Evolutionary conservation across 2,329 filamentous ascomycete genomes (phyloP).

Genomic region (Tolypocladium sp.): DNA sequence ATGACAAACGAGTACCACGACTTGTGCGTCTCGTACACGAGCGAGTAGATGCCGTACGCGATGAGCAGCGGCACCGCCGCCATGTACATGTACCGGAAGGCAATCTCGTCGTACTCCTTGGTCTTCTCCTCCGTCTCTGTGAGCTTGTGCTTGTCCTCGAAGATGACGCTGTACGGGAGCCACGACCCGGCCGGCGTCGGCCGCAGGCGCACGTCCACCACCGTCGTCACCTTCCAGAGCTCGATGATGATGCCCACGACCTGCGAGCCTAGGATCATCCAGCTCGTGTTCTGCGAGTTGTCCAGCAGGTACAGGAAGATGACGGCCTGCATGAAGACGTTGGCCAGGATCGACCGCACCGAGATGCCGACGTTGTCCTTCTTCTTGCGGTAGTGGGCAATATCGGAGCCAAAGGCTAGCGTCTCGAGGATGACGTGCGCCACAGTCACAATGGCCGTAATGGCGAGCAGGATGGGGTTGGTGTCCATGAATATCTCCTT

Average conservation of each 20-base stretch:
- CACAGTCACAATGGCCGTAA: conserved; percentile 77
- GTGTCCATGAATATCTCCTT: conserved; percentile 93
- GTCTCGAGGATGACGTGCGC: conserved; percentile 93
- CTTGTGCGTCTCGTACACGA: conserved; percentile 91
- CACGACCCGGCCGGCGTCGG: conserved; percentile 57
- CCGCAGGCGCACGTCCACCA: conserved; percentile 79
- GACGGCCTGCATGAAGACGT: conserved; percentile 93
- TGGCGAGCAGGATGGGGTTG: conserved; percentile 79
- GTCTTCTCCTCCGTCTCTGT: conserved; percentile 95
- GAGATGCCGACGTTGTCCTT: conserved; percentile 98
- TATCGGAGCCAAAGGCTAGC: conserved; percentile 94
- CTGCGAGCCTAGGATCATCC: conserved; percentile 97
- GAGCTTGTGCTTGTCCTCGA: conserved; percentile 96
- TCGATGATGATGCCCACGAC: conserved; percentile 66
- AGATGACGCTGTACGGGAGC: conserved; percentile 70
- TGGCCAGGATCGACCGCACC: conserved; percentile 89
- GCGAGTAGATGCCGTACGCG: conserved; percentile 84
- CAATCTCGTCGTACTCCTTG: conserved; percentile 95
- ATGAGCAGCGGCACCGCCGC: conserved; percentile 79
- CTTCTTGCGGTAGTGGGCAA: conserved; percentile 98
- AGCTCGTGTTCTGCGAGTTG: conserved; percentile 95
- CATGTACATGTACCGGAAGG: conserved; percentile 95
- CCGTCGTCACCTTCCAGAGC: conserved; percentile 92
- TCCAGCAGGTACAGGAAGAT: conserved; percentile 97
- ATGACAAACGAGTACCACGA: conserved; percentile 97